Percentiles rank a stretch among this genome's conserved stretches.
phyloP scores from a whole-genome alignment of 345 rosid genomes.

The Citrus inodora region DNA sequence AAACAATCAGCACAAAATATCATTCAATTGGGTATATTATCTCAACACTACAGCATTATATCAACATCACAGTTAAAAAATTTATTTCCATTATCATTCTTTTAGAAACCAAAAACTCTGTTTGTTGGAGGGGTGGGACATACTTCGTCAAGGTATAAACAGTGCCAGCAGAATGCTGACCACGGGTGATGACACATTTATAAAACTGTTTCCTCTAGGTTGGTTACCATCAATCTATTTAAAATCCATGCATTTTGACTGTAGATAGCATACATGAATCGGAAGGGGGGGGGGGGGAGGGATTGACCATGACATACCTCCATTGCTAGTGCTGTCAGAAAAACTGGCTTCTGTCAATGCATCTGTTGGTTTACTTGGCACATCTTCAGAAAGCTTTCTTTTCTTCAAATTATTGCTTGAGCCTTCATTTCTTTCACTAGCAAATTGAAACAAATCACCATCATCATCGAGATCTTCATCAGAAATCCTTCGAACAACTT shows the following conservation, averaged over 20 bases:
- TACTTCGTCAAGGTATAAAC: not conserved
- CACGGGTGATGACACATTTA: too few species aligned
- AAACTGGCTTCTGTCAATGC: slow-evolving; percentile 26
- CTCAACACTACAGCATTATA: not conserved
- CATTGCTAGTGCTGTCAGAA: slow-evolving; percentile 16
- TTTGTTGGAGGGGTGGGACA: not conserved
- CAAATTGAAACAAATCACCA: slow-evolving; percentile 21
- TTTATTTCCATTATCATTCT: not conserved
- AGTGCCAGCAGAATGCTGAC: too few species aligned
- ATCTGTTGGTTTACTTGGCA: slow-evolving; percentile 48
- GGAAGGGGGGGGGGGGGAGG: too few species aligned
- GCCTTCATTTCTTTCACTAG: slow-evolving; percentile 17
- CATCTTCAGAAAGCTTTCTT: slow-evolving; percentile 47
- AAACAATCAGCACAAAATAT: too few species aligned
- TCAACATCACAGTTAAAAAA: too few species aligned
- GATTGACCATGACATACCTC: slow-evolving; percentile 30
- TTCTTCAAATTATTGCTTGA: slow-evolving; percentile 29
- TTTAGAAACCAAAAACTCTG: not conserved
- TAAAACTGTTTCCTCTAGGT: too few species aligned
- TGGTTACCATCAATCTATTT: too few species aligned
- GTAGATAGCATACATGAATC: too few species aligned
- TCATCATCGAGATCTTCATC: slow-evolving; percentile 51
- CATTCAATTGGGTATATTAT: too few species aligned
- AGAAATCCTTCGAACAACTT: slow-evolving; percentile 53
- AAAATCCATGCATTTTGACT: too few species aligned